Evolutionary conservation across 192 early-diverging fungal species (phyloP).

Genomic region (Backusella tarrabulga): DNA sequence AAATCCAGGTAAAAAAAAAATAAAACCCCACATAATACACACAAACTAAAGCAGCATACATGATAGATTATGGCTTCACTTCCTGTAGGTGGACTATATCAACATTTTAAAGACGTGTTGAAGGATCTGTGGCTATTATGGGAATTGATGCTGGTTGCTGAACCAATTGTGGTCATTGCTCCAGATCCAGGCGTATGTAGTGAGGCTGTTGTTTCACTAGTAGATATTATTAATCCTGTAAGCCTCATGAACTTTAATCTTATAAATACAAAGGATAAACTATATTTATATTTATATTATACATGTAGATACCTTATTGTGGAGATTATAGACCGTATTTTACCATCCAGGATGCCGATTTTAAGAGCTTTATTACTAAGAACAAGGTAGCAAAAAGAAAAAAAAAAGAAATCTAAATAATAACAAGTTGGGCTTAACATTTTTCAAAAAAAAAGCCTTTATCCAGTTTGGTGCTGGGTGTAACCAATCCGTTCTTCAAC

Average conservation of each 20-base stretch:
- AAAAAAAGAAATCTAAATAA: not conserved
- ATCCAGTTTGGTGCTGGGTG: conserved; percentile 81
- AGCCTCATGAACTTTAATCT: conserved; percentile 14
- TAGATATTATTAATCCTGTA: conserved; percentile 94
- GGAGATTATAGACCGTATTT: conserved; percentile 97
- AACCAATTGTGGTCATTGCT: conserved; percentile 86
- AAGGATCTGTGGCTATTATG: conserved; percentile 88
- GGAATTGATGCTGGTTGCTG: conserved; percentile 92
- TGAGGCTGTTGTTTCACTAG: conserved; percentile 79
- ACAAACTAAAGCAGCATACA: too few relatives aligned
- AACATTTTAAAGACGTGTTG: conserved; percentile 77
- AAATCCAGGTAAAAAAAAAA: conserved; percentile 48
- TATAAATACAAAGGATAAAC: not conserved
- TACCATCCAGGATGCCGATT: conserved; percentile 95
- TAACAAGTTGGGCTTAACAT: not conserved
- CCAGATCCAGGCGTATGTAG: conserved; percentile 86
- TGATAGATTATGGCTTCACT: conserved; percentile 61
- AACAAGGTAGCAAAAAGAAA: conserved; percentile 36
- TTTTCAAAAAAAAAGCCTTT: conserved; percentile 48
- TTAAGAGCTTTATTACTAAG: conserved; percentile 66
- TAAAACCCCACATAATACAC: not conserved
- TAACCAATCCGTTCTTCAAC: conserved; percentile 93
- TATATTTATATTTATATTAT: not conserved
- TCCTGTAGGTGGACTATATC: conserved; percentile 67
- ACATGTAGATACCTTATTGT: conserved; percentile 79